Evolutionary conservation across 1,284 basidiomycete genomes (phyloP).

Genomic region (Acaromyces ingoldii): DNA sequence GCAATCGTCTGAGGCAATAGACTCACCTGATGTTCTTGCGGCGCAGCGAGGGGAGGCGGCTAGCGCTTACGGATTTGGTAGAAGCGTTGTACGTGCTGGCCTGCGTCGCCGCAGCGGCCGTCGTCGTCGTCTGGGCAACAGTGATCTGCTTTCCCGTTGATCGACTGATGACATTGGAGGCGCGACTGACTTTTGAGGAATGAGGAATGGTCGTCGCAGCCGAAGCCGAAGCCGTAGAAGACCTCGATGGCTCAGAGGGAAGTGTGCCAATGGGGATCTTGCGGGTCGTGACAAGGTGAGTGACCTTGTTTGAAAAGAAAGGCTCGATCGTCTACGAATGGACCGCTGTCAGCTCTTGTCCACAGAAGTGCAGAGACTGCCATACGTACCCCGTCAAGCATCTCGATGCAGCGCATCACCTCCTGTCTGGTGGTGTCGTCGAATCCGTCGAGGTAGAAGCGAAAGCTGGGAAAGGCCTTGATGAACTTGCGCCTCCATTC

Average conservation of each 20-base stretch:
- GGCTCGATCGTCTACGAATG: conserved; percentile 27
- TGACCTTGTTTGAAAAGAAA: conserved; percentile 46
- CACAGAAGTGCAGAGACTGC: not conserved
- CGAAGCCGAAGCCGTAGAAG: too few relatives aligned
- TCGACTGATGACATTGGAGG: too few relatives aligned
- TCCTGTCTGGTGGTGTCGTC: conserved; percentile 23
- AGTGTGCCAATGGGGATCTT: conserved; percentile 3
- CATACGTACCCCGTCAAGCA: conserved; percentile 33
- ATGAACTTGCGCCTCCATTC: conserved; percentile 36
- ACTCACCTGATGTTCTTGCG: conserved; percentile 5
- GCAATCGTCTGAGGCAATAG: not conserved
- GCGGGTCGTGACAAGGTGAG: conserved; percentile 45
- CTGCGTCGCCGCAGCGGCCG: too few relatives aligned
- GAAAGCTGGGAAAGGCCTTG: conserved; percentile 42
- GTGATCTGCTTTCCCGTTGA: too few relatives aligned
- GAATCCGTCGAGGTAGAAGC: conserved; percentile 46
- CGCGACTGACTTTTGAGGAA: too few relatives aligned
- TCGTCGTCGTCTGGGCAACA: too few relatives aligned
- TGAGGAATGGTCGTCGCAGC: too few relatives aligned
- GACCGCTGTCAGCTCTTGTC: not conserved
- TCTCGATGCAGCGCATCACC: conserved; percentile 23
- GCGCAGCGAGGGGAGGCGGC: not conserved
- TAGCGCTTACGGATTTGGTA: not conserved
- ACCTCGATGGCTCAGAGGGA: conserved; percentile 6
- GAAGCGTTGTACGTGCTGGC: too few relatives aligned